These are phyloP conservation scores for Oryza officinalis DNA, from an alignment of 176 grass and related monocot genomes.

Conservation along the genomic window DNA sequence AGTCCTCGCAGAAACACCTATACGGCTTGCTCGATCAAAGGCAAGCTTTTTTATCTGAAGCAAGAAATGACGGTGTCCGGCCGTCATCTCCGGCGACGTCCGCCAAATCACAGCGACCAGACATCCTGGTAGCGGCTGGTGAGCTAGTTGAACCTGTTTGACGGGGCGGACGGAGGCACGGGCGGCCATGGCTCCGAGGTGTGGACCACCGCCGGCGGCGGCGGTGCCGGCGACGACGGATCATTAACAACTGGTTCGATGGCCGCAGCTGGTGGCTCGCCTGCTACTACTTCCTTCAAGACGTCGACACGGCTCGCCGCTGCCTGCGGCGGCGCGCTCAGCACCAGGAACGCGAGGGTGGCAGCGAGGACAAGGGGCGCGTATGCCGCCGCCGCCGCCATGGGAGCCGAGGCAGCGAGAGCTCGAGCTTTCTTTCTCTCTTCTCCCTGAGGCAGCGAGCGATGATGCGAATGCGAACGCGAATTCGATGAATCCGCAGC, in stretches of 20 bases:
- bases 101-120: too few relatives aligned
- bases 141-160: not conserved
- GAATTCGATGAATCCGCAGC: not conserved
- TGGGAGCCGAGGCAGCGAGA: not conserved
- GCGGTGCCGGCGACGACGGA: not conserved
- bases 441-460: not conserved
- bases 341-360: slow-evolving; percentile 23
- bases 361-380: slow-evolving; percentile 7
- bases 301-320: not conserved
- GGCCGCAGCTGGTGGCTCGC: not conserved
- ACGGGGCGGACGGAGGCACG: slow-evolving; percentile 33
- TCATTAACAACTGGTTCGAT: not conserved
- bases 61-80: not conserved
- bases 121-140: not conserved
- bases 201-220: too few relatives aligned
- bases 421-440: not conserved
- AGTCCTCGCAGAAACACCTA: not conserved
- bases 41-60: not conserved
- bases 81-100: not conserved
- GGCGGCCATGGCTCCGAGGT: not conserved
- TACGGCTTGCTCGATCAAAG: not conserved
- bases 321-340: not conserved
- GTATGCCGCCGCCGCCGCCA: slow-evolving; percentile 25
- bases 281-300: too few relatives aligned
- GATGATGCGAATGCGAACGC: not conserved